Evolutionary conservation across 371 early-diverging fungal genomes (phyloP).

Genomic region (Mortierella sp.): DNA sequence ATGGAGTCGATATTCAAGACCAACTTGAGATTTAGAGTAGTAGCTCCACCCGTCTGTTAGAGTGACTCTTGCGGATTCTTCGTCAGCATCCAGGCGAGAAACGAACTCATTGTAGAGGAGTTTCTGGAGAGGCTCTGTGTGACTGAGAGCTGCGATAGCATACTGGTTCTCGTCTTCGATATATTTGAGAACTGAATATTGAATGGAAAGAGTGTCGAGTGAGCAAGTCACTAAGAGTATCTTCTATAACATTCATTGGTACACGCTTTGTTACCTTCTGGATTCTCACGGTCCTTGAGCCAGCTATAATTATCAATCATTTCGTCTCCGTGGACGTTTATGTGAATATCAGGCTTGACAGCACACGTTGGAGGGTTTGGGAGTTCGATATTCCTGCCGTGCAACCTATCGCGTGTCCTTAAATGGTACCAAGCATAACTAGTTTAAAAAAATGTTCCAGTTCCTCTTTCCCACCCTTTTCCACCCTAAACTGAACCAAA

Average conservation of each 20-base stretch:
- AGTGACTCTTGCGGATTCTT: conserved; percentile 62
- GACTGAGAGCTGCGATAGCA: conserved; percentile 56
- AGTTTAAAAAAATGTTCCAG: neutral
- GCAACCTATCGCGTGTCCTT: conserved; percentile 48
- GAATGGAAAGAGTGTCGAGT: neutral
- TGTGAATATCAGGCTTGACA: conserved; percentile 29
- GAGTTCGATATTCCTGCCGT: conserved; percentile 46
- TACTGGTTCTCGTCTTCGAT: conserved; percentile 66
- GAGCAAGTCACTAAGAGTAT: too few species aligned
- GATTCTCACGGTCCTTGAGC: conserved; percentile 65
- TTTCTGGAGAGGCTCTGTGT: conserved; percentile 65
- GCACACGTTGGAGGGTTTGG: conserved; percentile 46
- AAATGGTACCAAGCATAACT: neutral
- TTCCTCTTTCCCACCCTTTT: neutral
- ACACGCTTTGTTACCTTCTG: conserved; percentile 31
- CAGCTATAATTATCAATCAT: conserved; percentile 66
- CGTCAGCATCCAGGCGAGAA: conserved; percentile 65
- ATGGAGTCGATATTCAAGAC: conserved; percentile 67
- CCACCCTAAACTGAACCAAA: neutral
- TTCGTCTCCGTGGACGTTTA: conserved; percentile 62
- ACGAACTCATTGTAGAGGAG: conserved; percentile 71
- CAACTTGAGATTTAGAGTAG: conserved; percentile 64
- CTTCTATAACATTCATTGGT: neutral
- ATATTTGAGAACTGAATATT: conserved; percentile 62
- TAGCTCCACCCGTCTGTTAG: conserved; percentile 69